Base-by-base conservation (phyloP, 805 yeast species). In the Suhomyces pyralidae region DNA sequence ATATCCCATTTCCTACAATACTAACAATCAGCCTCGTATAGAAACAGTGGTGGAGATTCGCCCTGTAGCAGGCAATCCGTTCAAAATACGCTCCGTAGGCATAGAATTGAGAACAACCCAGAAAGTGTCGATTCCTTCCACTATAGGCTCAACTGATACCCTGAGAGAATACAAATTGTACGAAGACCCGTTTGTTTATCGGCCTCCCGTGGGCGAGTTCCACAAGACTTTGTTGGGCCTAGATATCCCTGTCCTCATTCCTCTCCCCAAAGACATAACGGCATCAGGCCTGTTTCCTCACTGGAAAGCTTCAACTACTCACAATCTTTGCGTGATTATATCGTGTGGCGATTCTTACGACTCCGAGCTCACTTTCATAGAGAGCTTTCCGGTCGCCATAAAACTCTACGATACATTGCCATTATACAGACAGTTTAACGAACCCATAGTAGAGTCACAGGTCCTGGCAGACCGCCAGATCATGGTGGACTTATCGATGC, bases 351-450 rank as follows among this genome's bases (percentile, higher is more conserved):
- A 61, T 14, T 51, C 63, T 1, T 65, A 60, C 9, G 67, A 60
- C n/a, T 58, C 58, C n/a, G 79, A 74, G 51, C 48, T 58, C 22
- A 58, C 56, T 54, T 66, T 67, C 61, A 52, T 61, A 44, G 72
- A 68, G 34, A 48, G 61, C 26, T 81, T 81, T 58, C 84, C 85
- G 0, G 68, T 84, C 0, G 77, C 80, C 5, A 78, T 85, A 22
- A 83, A 82, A 53, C 63, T 79, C 24, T 85, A 80, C 61, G 85
- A 82, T 53, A 73, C 81, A 5, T 67, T 84, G 24, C 88, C 89
- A 1, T 68, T 82, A 4, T 79, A 76, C 53, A 66, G 82, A 24
- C 81, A 82, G 58, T 83, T 76, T 59, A 79, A 78, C 56, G 85
- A 83, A 56, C 79, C 83, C 0, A 65, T 81, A 0, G 62, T 73